phyloP scores from a whole-genome alignment of 2,329 filamentous ascomycete species.

The Penicillium vulpinum region DNA sequence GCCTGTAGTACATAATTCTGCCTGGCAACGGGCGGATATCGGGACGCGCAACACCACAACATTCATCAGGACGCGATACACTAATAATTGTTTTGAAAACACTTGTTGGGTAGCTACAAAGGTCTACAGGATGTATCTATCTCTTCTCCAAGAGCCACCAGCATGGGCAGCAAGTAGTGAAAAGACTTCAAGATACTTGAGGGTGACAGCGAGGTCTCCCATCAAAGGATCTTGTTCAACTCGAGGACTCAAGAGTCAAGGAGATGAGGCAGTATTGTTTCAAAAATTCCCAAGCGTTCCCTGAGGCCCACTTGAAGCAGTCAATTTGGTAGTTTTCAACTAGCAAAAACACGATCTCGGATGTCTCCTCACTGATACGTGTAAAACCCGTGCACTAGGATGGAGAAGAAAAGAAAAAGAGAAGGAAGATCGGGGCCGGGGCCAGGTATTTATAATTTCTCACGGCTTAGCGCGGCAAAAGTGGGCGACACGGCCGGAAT shows the following conservation, averaged over 20 bases:
- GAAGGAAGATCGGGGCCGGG: constrained; percentile 18
- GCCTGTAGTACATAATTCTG: too few species aligned
- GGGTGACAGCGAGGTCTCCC: constrained; percentile 7
- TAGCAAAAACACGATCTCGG: constrained; percentile 87
- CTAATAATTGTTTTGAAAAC: too few species aligned
- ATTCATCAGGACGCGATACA: too few species aligned
- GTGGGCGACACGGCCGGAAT: neutral
- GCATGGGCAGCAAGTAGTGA: constrained; percentile 38
- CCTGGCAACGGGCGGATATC: too few species aligned
- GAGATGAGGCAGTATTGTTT: constrained; percentile 41
- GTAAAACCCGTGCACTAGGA: constrained; percentile 67
- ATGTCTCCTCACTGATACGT: constrained; percentile 84
- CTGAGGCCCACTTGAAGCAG: constrained; percentile 68
- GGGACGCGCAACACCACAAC: too few species aligned
- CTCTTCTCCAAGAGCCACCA: constrained; percentile 35
- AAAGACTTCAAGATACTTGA: constrained; percentile 34
- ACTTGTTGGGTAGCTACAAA: too few species aligned
- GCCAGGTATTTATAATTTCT: constrained; percentile 26
- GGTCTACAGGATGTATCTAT: too few species aligned
- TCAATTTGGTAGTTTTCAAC: constrained; percentile 82
- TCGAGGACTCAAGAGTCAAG: constrained; percentile 19
- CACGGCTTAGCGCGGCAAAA: too few species aligned
- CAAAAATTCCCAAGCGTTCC: constrained; percentile 80
- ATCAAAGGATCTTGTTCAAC: constrained; percentile 9
- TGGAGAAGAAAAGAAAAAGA: constrained; percentile 41